Percentiles rank a stretch among this genome's conserved stretches.
phyloP scores from a whole-genome alignment of 352 stramenopile genomes.

The Plasmopara viticola region DNA sequence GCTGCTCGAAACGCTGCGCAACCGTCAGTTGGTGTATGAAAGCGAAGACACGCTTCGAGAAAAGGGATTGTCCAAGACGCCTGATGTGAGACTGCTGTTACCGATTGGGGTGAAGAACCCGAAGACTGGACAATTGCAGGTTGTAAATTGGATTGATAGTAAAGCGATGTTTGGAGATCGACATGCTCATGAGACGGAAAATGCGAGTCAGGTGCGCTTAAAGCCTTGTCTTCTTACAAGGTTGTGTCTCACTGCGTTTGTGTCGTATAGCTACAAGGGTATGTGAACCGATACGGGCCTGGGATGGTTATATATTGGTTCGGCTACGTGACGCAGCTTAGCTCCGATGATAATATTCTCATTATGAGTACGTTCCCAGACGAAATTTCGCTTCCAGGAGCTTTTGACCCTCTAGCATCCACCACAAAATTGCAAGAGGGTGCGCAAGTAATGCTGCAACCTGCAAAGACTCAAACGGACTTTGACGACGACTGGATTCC shows the following conservation, averaged over 20 bases:
- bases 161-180: constrained; percentile 87
- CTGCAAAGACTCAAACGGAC: constrained; percentile 18
- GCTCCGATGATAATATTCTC: constrained; percentile 48
- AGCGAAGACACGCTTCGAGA: constrained; percentile 75
- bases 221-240: not conserved
- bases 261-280: constrained; percentile 49
- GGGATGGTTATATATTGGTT: constrained; percentile 90
- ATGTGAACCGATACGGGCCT: constrained; percentile 75
- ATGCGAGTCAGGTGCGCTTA: constrained; percentile 40
- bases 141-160: constrained; percentile 89
- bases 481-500: constrained; percentile 39
- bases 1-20: constrained; percentile 65
- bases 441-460: constrained; percentile 14
- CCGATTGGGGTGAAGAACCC: constrained; percentile 71
- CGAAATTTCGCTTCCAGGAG: constrained; percentile 51
- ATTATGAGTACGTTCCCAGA: constrained; percentile 53
- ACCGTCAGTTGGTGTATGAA: constrained; percentile 69
- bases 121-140: constrained; percentile 20
- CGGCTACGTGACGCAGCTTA: constrained; percentile 54
- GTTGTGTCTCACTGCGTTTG: constrained; percentile 2
- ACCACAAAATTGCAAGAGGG: constrained; percentile 15
- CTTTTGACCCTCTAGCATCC: constrained; percentile 31
- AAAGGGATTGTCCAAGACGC: constrained; percentile 81
- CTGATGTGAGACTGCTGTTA: constrained; percentile 71
- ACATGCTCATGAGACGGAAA: constrained; percentile 73